Conservation (phyloP, 176 grass and related monocot genomes). For the Aegilops longissima region DNA sequence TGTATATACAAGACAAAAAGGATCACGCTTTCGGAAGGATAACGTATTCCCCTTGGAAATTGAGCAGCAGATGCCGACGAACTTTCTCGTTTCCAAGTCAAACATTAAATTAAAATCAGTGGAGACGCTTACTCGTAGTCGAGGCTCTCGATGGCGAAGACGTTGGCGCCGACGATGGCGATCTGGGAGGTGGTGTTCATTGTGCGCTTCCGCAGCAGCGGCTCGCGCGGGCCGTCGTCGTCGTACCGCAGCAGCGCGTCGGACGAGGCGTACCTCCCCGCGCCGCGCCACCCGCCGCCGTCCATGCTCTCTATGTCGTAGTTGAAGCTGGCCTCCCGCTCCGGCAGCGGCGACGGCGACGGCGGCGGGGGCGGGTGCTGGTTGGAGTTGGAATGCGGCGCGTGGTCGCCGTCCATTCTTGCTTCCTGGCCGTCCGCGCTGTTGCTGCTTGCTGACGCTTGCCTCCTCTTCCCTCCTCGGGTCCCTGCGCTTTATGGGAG, state of each 20-base stretch:
- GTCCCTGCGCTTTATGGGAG: conserved; percentile 16
- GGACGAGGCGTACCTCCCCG: conserved; percentile 40
- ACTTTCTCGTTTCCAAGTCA: neutral
- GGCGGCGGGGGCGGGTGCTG: neutral
- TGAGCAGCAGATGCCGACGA: neutral
- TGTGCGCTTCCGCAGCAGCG: conserved; percentile 71
- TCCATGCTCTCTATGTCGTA: conserved; percentile 82
- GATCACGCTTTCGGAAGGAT: neutral
- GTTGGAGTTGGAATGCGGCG: conserved; percentile 24
- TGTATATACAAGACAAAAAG: neutral
- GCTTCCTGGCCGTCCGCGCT: neutral
- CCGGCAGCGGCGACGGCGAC: neutral
- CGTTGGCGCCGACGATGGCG: conserved; percentile 83
- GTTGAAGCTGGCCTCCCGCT: conserved; percentile 37
- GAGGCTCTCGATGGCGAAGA: conserved; percentile 82
- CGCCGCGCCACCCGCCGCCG: conserved; percentile 21
- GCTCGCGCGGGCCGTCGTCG: conserved; percentile 43
- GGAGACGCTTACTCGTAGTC: conserved; percentile 74
- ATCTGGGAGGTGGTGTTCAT: conserved; percentile 88
- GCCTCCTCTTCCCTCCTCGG: neutral
- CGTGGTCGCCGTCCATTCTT: conserved; percentile 43
- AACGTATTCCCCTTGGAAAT: neutral
- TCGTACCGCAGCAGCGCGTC: conserved; percentile 40
- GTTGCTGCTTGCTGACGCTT: neutral
- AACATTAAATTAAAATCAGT: neutral